Evolutionary conservation across 345 rosid species (phyloP).

Genomic region (Carallia brachiata): DNA sequence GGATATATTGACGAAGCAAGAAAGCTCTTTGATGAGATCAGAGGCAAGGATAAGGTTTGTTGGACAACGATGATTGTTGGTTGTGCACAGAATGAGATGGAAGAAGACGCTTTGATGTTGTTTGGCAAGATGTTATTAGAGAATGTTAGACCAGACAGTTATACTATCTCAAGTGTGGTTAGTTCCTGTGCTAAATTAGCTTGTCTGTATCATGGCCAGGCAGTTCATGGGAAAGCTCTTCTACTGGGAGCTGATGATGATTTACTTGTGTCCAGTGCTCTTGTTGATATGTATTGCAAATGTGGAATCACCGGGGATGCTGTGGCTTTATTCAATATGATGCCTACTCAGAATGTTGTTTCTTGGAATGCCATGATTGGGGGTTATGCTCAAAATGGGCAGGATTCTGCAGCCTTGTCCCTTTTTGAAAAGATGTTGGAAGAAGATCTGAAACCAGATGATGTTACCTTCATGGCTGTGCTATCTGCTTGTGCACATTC

Average conservation of each 20-base stretch:
- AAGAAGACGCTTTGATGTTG: slow-evolving; percentile 49
- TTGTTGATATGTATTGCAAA: slow-evolving; percentile 55
- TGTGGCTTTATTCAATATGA: slow-evolving; percentile 33
- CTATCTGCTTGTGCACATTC: slow-evolving; percentile 59
- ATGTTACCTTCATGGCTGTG: slow-evolving; percentile 47
- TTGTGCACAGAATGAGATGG: slow-evolving; percentile 48
- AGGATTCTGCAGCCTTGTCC: slow-evolving; percentile 45
- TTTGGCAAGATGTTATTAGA: slow-evolving; percentile 43
- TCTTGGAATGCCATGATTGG: slow-evolving; percentile 62
- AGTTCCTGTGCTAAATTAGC: slow-evolving; percentile 62
- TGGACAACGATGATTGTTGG: slow-evolving; percentile 66
- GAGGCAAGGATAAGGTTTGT: slow-evolving; percentile 50
- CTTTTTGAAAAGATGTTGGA: slow-evolving; percentile 46
- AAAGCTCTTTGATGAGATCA: slow-evolving; percentile 32
- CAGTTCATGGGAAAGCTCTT: slow-evolving; percentile 47
- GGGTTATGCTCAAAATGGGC: slow-evolving; percentile 58
- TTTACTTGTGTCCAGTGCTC: slow-evolving; percentile 56
- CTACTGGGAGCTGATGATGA: slow-evolving; percentile 38
- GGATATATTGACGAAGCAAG: slow-evolving; percentile 36
- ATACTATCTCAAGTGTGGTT: slow-evolving; percentile 46
- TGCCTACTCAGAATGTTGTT: slow-evolving; percentile 42
- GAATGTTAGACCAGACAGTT: slow-evolving; percentile 40
- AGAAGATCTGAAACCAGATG: slow-evolving; percentile 48
- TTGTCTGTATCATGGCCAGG: slow-evolving; percentile 47
- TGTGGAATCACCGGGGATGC: slow-evolving; percentile 53